A percentile compares a stretch with the other conserved stretches of the same genome.
Conservation (phyloP, 768 basidiomycete species). For the Symmetrospora coprosmae region DNA sequence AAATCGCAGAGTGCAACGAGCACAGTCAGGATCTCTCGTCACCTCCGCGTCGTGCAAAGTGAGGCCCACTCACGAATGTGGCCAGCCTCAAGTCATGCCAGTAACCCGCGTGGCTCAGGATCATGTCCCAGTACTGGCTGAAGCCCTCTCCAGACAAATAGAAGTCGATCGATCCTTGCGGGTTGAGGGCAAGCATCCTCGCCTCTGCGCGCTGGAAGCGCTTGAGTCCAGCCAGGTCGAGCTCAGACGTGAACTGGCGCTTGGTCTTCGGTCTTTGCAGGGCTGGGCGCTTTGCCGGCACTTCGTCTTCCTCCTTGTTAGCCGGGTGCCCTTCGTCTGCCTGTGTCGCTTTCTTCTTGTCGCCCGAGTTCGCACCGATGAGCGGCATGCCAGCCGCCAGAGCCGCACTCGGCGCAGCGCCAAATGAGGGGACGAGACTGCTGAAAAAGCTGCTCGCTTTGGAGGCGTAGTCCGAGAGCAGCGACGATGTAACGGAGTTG, state of each 20-base stretch:
- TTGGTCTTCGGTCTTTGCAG: not conserved
- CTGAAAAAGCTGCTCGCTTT: constrained; percentile 25
- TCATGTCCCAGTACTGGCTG: constrained; percentile 21
- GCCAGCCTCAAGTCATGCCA: constrained; percentile 21
- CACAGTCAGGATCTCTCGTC: not conserved
- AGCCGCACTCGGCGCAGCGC: constrained; percentile 7
- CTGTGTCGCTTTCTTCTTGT: not conserved
- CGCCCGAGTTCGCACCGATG: too few relatives aligned
- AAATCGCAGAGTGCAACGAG: too few relatives aligned
- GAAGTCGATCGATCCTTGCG: constrained; percentile 13
- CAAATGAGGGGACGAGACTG: constrained; percentile 26
- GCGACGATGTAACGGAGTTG: constrained; percentile 24
- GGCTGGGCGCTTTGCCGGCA: too few relatives aligned
- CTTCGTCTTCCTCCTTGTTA: too few relatives aligned
- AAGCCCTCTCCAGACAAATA: constrained; percentile 23
- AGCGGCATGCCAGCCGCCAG: too few relatives aligned
- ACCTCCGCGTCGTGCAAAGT: too few relatives aligned
- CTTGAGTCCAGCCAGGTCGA: constrained; percentile 22
- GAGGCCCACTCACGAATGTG: constrained; percentile 21
- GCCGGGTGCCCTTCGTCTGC: not conserved
- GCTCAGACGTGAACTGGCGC: constrained; percentile 16
- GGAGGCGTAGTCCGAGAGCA: constrained; percentile 27
- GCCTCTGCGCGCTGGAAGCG: constrained; percentile 27
- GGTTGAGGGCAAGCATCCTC: constrained; percentile 28
- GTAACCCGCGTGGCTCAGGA: constrained; percentile 16